phyloP scores from a whole-genome alignment of 2,329 filamentous ascomycete genomes.

The Sclerotinia subarctica region DNA sequence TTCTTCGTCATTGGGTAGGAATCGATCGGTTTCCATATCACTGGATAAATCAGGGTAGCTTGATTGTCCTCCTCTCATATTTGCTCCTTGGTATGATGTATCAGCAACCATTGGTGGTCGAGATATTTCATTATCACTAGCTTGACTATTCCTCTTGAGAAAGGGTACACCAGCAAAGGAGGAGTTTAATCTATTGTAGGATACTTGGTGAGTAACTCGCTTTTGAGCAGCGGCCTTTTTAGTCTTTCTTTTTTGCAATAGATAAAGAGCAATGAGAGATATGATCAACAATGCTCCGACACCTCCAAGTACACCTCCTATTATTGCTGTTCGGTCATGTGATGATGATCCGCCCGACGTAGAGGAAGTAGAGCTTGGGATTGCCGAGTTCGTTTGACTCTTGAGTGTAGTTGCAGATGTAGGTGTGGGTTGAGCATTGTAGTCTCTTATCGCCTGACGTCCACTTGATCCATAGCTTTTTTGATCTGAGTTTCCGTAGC shows the following conservation, averaged over 20 bases:
- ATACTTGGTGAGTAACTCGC: slow-evolving; percentile 22
- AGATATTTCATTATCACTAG: slow-evolving; percentile 13
- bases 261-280: slow-evolving; percentile 24
- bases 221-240: slow-evolving; percentile 16
- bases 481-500: not conserved
- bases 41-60: slow-evolving; percentile 21
- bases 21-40: slow-evolving; percentile 22
- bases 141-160: slow-evolving; percentile 15
- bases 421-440: slow-evolving; percentile 14
- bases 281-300: slow-evolving; percentile 25
- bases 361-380: slow-evolving; percentile 20
- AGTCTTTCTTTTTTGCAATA: slow-evolving; percentile 25
- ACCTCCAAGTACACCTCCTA: slow-evolving; percentile 28
- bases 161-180: slow-evolving; percentile 30
- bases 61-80: slow-evolving; percentile 23
- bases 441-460: not conserved
- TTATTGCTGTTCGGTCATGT: slow-evolving; percentile 23
- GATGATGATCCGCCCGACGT: slow-evolving; percentile 20
- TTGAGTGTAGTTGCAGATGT: slow-evolving; percentile 20
- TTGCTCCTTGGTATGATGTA: slow-evolving; percentile 15
- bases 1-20: slow-evolving; percentile 23
- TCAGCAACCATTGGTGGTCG: slow-evolving; percentile 14
- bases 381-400: slow-evolving; percentile 11
- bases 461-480: slow-evolving; percentile 4
- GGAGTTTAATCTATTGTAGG: slow-evolving; percentile 28